A percentile compares a stretch with the other conserved stretches of the same genome.
These are phyloP conservation scores for Hypoxylon sp. DNA, from an alignment of 2,329 filamentous ascomycete species.

Conservation along the genomic window DNA sequence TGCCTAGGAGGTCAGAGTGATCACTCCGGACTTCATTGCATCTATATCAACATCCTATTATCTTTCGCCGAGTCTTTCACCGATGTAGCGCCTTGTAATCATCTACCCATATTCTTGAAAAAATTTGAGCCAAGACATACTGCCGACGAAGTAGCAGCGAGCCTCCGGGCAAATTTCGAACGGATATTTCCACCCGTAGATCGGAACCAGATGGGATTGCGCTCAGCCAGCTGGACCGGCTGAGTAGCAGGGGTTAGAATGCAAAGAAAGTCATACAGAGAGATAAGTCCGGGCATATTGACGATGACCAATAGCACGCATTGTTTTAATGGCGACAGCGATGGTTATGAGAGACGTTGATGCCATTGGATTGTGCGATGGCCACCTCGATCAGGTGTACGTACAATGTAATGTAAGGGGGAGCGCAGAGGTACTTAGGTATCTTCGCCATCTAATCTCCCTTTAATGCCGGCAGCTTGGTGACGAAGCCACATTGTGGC, in stretches of 20 bases:
- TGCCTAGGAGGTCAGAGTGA: background rate
- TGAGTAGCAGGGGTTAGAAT: background rate
- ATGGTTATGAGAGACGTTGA: background rate
- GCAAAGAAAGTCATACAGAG: background rate
- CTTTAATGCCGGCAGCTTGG: background rate
- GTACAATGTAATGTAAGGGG: too few relatives aligned
- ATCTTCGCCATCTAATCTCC: background rate
- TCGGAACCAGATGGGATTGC: background rate
- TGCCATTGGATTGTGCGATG: background rate
- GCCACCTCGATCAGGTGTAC: background rate
- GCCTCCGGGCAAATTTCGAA: background rate
- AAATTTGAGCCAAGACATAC: background rate
- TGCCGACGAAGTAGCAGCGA: background rate
- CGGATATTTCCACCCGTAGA: background rate
- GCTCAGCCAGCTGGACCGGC: too few relatives aligned
- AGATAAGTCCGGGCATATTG: background rate
- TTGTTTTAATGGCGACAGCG: background rate
- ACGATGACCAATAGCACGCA: background rate
- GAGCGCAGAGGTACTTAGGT: background rate
- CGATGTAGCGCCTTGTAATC: background rate
- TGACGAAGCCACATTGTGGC: constrained; percentile 31
- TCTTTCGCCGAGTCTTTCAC: background rate
- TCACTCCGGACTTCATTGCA: background rate
- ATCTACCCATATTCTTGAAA: background rate
- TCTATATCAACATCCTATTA: background rate